Evolutionary conservation across 2,329 filamentous ascomycete species (phyloP), one percentile per base, ranked within the genome.

Genomic region (Alternaria incomplexa): DNA sequence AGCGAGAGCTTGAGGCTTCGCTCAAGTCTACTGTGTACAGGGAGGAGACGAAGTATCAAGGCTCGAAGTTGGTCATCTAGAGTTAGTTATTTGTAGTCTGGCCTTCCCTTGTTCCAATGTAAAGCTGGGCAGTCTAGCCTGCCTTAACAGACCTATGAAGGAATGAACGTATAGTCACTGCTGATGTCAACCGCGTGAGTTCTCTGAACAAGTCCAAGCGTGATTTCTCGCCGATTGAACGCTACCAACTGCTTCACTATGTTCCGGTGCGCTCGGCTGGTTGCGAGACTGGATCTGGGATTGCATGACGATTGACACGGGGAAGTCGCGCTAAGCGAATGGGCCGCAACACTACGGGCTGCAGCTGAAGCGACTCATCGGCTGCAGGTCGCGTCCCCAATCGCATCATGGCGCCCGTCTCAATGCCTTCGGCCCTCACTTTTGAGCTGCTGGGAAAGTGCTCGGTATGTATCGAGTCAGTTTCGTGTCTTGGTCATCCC

Each of bases 401-500:
- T 30, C 15, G 9, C 61, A 71, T 26, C 50, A 80, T 79, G 77
- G 72, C 74, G 43, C 70, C 76, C 46, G 62, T 65, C 12, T 56
- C 75, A 0, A 80, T 79, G 74, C 76, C 76, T 25, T 79, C 79
- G 26, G 78, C 79, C 36, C 74, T 81, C 58, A 74, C 64, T 2
- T 81, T 76, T 59, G 79, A 81, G 71, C 70, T 80, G 25, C 67
- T 80, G 25, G 79, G 73, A 2, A 80, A 79, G 68, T 81, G 79
- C 68, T 81, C 79, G 7, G 78, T 80, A 67, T 30, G 67, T 53
- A 12, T 5, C 10, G 13, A 17, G 3, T 11, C n/a, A 17, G 5
- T 48, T 22, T 26, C 44, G 6, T 6, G 36, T 30, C 12, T 43
- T 28, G 5, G 22, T n/a, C 40, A 47, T 22, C 20, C 6, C 1